These are phyloP conservation scores for Neurospora crassa DNA, from an alignment of 2,329 filamentous ascomycete genomes.

Conservation along the genomic window DNA sequence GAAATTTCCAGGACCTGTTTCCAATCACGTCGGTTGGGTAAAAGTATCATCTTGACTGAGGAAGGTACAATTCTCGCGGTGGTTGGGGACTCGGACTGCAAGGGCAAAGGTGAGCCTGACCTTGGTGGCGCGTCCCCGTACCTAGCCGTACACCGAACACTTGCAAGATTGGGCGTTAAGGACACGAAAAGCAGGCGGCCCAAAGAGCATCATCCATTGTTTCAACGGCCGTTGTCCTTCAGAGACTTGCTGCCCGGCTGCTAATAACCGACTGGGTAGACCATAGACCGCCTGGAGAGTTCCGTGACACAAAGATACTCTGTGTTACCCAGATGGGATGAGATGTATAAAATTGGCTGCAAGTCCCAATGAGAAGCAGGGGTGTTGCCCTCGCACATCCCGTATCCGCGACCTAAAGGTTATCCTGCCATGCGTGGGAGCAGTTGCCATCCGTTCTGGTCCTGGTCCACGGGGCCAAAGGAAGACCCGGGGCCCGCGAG, in stretches of 20 bases:
- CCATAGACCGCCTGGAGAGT: background rate
- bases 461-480: background rate
- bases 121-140: background rate
- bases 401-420: background rate
- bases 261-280: background rate
- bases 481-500: background rate
- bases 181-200: background rate
- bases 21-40: background rate
- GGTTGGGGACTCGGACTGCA: background rate
- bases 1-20: background rate
- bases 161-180: background rate
- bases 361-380: background rate
- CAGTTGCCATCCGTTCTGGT: background rate
- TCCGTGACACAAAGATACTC: background rate
- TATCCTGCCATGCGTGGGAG: background rate
- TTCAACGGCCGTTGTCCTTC: background rate
- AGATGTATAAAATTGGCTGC: background rate
- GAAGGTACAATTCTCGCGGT: background rate
- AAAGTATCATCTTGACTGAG: background rate
- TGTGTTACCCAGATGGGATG: background rate
- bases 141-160: background rate
- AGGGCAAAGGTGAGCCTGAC: background rate
- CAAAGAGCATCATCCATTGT: background rate
- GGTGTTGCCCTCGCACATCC: background rate
- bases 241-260: background rate